phyloP scores from a whole-genome alignment of 306 rosid genomes.

The Dalbergia cultrata region DNA sequence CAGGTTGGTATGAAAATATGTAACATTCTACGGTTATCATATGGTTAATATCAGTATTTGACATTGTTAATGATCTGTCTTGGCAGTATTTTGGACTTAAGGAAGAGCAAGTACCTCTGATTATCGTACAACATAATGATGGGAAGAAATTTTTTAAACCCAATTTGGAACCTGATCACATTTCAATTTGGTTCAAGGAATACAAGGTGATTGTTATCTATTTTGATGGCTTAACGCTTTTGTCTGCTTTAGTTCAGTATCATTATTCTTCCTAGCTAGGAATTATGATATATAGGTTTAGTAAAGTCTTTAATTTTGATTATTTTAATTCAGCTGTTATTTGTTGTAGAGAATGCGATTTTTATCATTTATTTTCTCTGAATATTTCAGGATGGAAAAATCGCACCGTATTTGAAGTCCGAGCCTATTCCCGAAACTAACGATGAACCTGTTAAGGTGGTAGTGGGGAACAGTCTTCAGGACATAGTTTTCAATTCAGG shows the following conservation, averaged over 20 bases:
- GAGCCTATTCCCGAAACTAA: conserved; percentile 86
- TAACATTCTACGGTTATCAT: conserved; percentile 15
- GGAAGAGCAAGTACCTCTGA: conserved; percentile 84
- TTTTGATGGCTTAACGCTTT: conserved; percentile 9
- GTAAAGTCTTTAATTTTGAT: neutral
- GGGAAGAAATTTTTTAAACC: conserved; percentile 78
- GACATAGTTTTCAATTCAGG: conserved; percentile 82
- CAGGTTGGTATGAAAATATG: conserved; percentile 64
- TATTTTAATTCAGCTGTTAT: neutral
- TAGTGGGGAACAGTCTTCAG: conserved; percentile 75
- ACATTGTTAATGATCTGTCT: conserved; percentile 42
- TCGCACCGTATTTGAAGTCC: conserved; percentile 70
- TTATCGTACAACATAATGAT: conserved; percentile 73
- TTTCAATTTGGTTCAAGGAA: conserved; percentile 79
- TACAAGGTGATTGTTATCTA: conserved; percentile 70
- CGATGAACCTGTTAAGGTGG: conserved; percentile 90
- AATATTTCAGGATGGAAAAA: conserved; percentile 73
- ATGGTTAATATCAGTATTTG: conserved; percentile 29
- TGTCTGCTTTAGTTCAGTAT: neutral
- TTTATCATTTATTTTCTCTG: conserved; percentile 32
- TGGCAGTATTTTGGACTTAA: conserved; percentile 86
- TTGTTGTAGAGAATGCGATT: neutral
- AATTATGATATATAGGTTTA: neutral
- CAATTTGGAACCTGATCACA: conserved; percentile 71
- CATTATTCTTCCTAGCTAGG: neutral